Evolutionary conservation across 306 rosid species (phyloP), one percentile per base, ranked within the genome.

Genomic region (Casuarina equisetifolia): DNA sequence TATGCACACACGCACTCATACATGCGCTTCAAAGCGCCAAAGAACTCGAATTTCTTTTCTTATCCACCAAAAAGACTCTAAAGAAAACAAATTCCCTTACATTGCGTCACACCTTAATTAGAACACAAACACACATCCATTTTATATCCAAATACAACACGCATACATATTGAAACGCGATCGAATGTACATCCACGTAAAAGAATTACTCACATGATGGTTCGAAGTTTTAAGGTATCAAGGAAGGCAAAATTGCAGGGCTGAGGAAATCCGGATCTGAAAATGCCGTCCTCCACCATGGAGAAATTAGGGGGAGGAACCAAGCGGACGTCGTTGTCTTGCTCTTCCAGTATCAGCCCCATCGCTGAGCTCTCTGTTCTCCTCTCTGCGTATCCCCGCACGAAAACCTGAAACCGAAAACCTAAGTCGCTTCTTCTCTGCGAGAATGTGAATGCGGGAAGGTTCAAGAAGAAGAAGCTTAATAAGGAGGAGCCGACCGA

Each of bases 201-300:
- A 13, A 43, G 59, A 17, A n/a, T 0, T 52, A 80, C 96, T 70
- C 36, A 94, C 98, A 94, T 90, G 87, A 94, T 67, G 19, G 93
- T 88, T 45, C 94, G 91, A 67, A 94, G 97, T 79, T 89, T 86
- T 20, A 94, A 93, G 81, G 89, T 76, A 59, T 75, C 68, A 58
- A 94, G 94, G 74, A 89, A 94, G 6, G 88, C 75, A 64, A 94
- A 94, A 88, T 85, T 89, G 84, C 85, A 20, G 19, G 95, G 89
- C 3, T 75, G 78, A 50, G 98, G 98, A 38, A 92, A 85, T 0
- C 97, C 83, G 74, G 98, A 94, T 83, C 98, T 91, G 72, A 84
- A 94, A 94, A 94, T 89, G 90, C 83, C 85, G 59, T 94, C 97
- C 58, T 94, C 98, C 0, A 94, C 97, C 97, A 85, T 90, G 1